A percentile compares a stretch with the other conserved stretches of the same genome.
These are phyloP conservation scores for Adansonia rubrostipa DNA, from an alignment of 441 rosid species.

Conservation along the genomic window DNA sequence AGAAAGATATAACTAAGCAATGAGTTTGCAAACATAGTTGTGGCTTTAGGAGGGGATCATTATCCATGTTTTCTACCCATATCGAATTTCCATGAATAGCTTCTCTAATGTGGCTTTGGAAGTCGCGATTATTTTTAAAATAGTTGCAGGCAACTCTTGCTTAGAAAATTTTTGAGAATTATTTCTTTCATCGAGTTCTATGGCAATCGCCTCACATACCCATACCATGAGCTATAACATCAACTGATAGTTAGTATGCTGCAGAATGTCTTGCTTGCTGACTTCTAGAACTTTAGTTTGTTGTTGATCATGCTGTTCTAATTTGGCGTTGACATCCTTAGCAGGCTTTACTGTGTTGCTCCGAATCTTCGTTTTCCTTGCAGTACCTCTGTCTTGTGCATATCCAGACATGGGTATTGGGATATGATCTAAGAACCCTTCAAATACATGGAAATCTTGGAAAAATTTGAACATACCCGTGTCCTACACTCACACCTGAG, in stretches of 20 bases:
- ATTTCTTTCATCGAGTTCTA: background rate
- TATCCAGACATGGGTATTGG: no score
- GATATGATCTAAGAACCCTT: no score
- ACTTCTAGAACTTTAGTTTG: background rate
- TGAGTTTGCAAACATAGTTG: background rate
- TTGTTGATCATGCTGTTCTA: background rate
- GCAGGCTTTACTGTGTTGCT: no score
- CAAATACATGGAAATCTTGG: no score
- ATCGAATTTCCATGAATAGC: background rate
- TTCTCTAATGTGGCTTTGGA: slow-evolving; percentile 9
- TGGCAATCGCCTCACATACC: background rate
- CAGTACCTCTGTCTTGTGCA: no score
- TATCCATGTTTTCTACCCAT: background rate
- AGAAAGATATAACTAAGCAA: background rate
- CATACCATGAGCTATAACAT: background rate
- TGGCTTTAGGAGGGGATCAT: background rate
- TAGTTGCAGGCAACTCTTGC: background rate
- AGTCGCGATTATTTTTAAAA: background rate
- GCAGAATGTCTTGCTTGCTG: background rate
- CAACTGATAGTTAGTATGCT: background rate
- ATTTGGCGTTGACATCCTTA: background rate
- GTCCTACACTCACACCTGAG: no score
- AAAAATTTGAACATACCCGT: no score
- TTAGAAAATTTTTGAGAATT: background rate
- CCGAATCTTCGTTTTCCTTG: no score